Base-by-base conservation (phyloP, 2,329 filamentous ascomycete genomes). In the Epichloe scottii region DNA sequence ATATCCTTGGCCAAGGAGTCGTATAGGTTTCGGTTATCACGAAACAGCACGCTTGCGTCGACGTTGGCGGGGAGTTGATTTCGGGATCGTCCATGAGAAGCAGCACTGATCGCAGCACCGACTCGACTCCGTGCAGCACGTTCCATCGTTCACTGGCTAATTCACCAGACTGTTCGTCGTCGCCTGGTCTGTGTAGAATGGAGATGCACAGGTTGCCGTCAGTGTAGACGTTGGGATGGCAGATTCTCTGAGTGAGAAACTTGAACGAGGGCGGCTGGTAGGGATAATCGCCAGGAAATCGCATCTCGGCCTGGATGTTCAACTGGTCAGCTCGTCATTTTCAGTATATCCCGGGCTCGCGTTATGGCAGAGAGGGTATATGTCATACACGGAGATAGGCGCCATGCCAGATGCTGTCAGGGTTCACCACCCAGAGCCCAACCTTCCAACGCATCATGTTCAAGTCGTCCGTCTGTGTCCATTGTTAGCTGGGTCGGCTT, bases 121-220 rank as follows among this genome's bases (percentile, higher is more conserved):
- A 94, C 71, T 97, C 93, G 46, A 94, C 91, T 19, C 90, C 87
- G 67, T 97, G 91, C 4, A 93, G 82, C 1, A 93, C 90, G 5
- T 88, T 89, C 91, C 91, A 98, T 52, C 91, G 86, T 70, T 97
- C 93, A 53, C 84, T 85, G 6, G 93, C 91, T 39, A 79, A 71
- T 69, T 97, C 91, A 54, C 93, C 93, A 0, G 90, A 95, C 75
- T 90, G 91, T 59, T 86, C 81, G 63, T 97, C 91, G 54, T 96
- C 89, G 57, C 93, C 93, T 0, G 93, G 89, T 17, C 81, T 79
- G 68, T 98, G 91, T 11, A 98, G 81, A 61, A 98, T 98, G 44
- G 90, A 96, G 65, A 98, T 97, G 73, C 93, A 97, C 43, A 97
- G 78, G 58, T 84, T 84, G 60, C 91, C 91, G 66, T 96, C 87